These are phyloP conservation scores for Aegilops longissima DNA, from an alignment of 176 grass and related monocot genomes.

Conservation along the genomic window DNA sequence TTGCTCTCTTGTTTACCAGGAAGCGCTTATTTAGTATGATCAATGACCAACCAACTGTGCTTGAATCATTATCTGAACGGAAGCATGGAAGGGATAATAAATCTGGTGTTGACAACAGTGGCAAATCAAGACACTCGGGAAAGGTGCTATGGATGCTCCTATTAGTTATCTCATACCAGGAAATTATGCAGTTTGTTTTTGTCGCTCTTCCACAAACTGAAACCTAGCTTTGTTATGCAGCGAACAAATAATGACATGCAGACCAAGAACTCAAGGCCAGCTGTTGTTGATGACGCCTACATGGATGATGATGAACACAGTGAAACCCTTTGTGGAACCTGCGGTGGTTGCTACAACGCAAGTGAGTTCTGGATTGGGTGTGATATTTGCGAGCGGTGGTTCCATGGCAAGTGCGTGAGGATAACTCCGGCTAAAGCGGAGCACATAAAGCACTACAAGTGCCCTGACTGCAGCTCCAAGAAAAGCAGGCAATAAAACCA, in stretches of 20 bases:
- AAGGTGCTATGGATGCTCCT: slow-evolving; percentile 39
- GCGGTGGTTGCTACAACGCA: slow-evolving; percentile 45
- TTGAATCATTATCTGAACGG: slow-evolving; percentile 48
- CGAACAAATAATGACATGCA: slow-evolving; percentile 32
- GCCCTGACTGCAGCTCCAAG: slow-evolving; percentile 63
- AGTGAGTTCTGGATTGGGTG: slow-evolving; percentile 70
- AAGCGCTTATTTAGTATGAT: slow-evolving; percentile 70
- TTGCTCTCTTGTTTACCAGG: slow-evolving; percentile 35
- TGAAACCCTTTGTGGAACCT: slow-evolving; percentile 56
- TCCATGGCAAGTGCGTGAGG: slow-evolving; percentile 69
- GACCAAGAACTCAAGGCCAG: slow-evolving; percentile 21
- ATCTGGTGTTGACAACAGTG: slow-evolving; percentile 34
- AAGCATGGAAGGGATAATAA: slow-evolving; percentile 50
- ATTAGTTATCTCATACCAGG: slow-evolving; percentile 26
- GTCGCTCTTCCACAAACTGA: background rate
- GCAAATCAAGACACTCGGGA: slow-evolving; percentile 49
- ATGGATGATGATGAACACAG: slow-evolving; percentile 54
- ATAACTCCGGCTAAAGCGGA: slow-evolving; percentile 65
- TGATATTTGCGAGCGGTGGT: slow-evolving; percentile 69
- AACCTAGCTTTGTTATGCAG: slow-evolving; percentile 18
- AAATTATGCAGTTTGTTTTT: background rate
- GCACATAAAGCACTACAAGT: slow-evolving; percentile 73
- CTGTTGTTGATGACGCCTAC: background rate
- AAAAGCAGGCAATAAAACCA: slow-evolving; percentile 45
- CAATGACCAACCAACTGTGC: slow-evolving; percentile 61